phyloP scores from a whole-genome alignment of 2,329 filamentous ascomycete species.

The Talaromyces rugulosus region DNA sequence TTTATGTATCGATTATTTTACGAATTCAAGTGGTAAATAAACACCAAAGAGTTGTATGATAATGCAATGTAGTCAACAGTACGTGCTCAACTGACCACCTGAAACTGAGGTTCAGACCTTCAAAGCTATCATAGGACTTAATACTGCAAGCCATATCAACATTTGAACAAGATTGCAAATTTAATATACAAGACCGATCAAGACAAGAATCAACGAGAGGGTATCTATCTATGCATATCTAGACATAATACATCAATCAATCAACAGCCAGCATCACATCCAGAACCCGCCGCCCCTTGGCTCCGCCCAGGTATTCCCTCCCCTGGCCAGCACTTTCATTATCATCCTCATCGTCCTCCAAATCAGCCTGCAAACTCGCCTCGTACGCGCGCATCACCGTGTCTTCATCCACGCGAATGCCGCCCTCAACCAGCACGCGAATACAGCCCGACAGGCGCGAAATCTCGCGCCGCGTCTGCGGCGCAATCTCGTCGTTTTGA shows the following conservation, averaged over 20 bases:
- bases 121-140: no score
- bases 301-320: slow-evolving; percentile 39
- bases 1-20: no score
- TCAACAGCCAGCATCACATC: slow-evolving; percentile 22
- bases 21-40: no score
- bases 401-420: slow-evolving; percentile 83
- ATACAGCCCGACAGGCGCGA: slow-evolving; percentile 77
- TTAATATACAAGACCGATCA: no score
- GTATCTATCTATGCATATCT: neutral
- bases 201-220: neutral
- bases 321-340: slow-evolving; percentile 32
- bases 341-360: slow-evolving; percentile 38
- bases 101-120: no score
- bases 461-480: slow-evolving; percentile 81
- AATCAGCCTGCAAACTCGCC: slow-evolving; percentile 67
- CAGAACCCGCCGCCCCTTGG: slow-evolving; percentile 35
- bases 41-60: no score
- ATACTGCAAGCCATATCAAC: no score
- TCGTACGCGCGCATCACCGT: slow-evolving; percentile 79
- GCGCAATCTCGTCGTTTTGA: slow-evolving; percentile 81
- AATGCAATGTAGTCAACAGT: no score
- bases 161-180: no score
- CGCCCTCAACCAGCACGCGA: slow-evolving; percentile 74
- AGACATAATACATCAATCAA: neutral
- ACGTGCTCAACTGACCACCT: no score